Evolutionary conservation across 176 grass and related monocot genomes (phyloP), one percentile per base, ranked within the genome.

Genomic region (Raddia guianensis): DNA sequence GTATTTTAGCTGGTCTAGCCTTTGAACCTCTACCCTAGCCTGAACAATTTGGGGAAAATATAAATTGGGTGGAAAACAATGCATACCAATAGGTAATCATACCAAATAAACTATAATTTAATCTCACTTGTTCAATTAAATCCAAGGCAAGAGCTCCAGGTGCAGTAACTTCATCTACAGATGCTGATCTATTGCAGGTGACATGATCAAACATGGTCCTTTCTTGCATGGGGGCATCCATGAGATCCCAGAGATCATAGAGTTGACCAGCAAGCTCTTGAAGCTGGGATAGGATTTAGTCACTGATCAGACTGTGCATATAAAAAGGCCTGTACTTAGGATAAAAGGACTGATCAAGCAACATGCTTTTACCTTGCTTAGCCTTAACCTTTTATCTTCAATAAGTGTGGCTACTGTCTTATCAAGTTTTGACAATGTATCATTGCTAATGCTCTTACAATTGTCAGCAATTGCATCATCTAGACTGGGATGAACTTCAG

Each of bases 211-310:
- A 93, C 84, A 93, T 85, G 37, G 49, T 86, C 83, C 87, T 87
- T 89, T 99, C 93, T 91, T 93, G 89, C 71, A 70, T 63, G 12
- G 90, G 91, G 45, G 93, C 94, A 74, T 96, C 97, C 97, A 99
- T 99, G 75, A 99, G 92, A 90, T 99, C 92, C 97, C 97, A 99
- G 74, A 99, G 90, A 87, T 99, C 97, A 80, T 86, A 90, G 18
- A 99, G 97, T 82, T 99, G 91, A 75, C 83, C 72, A 52, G 91
- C 97, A 42, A 99, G 89, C 73, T 93, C 97, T 99, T 99, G 97
- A 91, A 99, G 91, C 97, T 99, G 81, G 49, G 27, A 78, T 70
- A 70, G 49, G 54, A 78, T 44, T 10, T 49, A 64, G 18, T 18
- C 44, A 72, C 9, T 35, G 49, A 89, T 81, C 46, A 75, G 54